Base-by-base conservation (phyloP, 1,139 yeast species). In the Protomyces inundatus region DNA sequence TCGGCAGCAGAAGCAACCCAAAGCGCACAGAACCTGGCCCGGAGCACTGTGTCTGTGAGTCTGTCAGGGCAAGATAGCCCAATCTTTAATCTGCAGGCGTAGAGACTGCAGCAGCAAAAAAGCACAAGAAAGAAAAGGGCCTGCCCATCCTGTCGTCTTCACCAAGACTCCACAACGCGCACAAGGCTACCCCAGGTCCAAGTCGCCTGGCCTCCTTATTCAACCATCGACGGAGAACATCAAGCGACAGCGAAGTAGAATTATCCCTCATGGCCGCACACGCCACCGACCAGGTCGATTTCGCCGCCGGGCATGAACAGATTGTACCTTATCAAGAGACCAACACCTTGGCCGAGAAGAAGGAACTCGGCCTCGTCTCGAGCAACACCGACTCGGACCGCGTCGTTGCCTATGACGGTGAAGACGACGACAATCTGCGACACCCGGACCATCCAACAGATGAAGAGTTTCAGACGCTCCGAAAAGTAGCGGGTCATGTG, bases 401-500 rank as follows among this genome's bases (percentile, higher is more conserved):
- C 4, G 32, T 42, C 32, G 48, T 42, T 16, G 48, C 48, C 7
- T 42, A 58, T 23, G 35, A 51, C 3, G 42, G 30, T 5, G 40
- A 35, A 10, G 61, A 50, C 9, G 62, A 52, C 37, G 53, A 48
- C 34, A 36, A 34, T 10, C 6, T 12, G 14, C 52, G 35, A 14
- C 62, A 58, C 45, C 62, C 62, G n/a, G 62, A 58, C 36, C 54
- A 60, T 50, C 79, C 79, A 60, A 77, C 79, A 14, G 77, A 71
- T 16, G 79, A 77, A 62, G 88, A 84, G 71, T 70, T 77, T 39
- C 65, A 66, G 3, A 77, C 81, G 6, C 80, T 83, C 65, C 79
- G 84, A 67, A 72, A 73, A 63, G 73, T 83, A 72, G 32, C 76
- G 66, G 73, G 79, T 76, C 67, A 66, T 6, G 72, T 78, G 2